Evolutionary conservation across 345 rosid genomes (phyloP).

Genomic region (Dipteronia sinensis): DNA sequence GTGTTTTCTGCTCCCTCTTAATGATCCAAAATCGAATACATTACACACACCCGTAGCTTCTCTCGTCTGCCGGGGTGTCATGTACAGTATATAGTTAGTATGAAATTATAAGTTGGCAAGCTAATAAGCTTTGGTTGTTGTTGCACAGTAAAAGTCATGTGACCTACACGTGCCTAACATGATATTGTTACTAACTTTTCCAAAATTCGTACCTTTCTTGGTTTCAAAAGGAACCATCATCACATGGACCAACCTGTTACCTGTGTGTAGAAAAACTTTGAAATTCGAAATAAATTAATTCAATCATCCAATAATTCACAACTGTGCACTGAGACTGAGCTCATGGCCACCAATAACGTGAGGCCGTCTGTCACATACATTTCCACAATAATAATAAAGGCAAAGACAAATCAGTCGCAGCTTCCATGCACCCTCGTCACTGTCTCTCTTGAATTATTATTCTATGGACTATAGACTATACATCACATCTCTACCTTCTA

Average conservation of each 20-base stretch:
- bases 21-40: background rate
- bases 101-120: constrained; percentile 6
- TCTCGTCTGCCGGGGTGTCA: too few species aligned
- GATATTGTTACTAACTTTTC: constrained; percentile 10
- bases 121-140: constrained; percentile 3
- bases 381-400: constrained; percentile 16
- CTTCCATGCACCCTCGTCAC: constrained; percentile 21
- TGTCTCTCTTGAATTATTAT: constrained; percentile 17
- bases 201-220: constrained; percentile 15
- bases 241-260: constrained; percentile 42
- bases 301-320: constrained; percentile 29
- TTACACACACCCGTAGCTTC: background rate
- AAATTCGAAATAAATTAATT: background rate
- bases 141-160: constrained; percentile 27
- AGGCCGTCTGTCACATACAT: constrained; percentile 20
- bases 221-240: constrained; percentile 23
- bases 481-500: background rate
- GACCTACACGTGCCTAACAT: constrained; percentile 31
- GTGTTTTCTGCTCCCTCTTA: too few species aligned
- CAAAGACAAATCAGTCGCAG: constrained; percentile 23
- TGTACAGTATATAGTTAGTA: too few species aligned
- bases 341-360: constrained; percentile 35
- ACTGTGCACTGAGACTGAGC: constrained; percentile 12
- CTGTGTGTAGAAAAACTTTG: background rate
- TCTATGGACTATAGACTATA: background rate